Conservation (phyloP, 2,329 filamentous ascomycete species). For the Berkeleyomyces basicola region DNA sequence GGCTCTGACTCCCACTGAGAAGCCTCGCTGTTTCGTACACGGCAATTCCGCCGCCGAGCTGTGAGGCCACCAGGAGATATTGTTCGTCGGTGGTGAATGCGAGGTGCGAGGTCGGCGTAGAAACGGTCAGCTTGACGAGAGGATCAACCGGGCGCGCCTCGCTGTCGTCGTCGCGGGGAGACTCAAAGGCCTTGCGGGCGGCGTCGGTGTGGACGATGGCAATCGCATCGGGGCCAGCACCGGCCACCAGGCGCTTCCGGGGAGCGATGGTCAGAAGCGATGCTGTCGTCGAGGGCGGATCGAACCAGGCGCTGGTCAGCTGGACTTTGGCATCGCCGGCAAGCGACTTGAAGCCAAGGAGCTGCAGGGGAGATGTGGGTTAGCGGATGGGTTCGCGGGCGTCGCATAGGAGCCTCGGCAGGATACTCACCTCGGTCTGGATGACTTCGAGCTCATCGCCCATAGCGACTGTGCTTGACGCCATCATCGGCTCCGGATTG, state of each 20-base stretch:
- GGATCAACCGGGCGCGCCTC: constrained; percentile 57
- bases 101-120: constrained; percentile 68
- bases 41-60: constrained; percentile 63
- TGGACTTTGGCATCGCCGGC: constrained; percentile 70
- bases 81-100: constrained; percentile 82
- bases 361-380: constrained; percentile 24
- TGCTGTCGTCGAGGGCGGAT: constrained; percentile 56
- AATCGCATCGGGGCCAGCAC: constrained; percentile 67
- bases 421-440: constrained; percentile 56
- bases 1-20: constrained; percentile 45
- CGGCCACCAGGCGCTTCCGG: constrained; percentile 64
- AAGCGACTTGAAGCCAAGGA: constrained; percentile 65
- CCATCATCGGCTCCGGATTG: constrained; percentile 6
- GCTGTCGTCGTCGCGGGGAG: constrained; percentile 39
- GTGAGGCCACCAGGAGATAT: constrained; percentile 67
- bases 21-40: constrained; percentile 64
- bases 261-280: constrained; percentile 76
- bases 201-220: constrained; percentile 61
- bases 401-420: not conserved
- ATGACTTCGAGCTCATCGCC: constrained; percentile 61
- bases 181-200: constrained; percentile 58
- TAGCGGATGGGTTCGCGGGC: not conserved
- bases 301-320: constrained; percentile 63
- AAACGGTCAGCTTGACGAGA: constrained; percentile 54
- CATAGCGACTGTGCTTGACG: constrained; percentile 15